These are phyloP conservation scores for Annulohypoxylon stygium DNA, from an alignment of 495 filamentous ascomycete genomes.

Conservation along the genomic window DNA sequence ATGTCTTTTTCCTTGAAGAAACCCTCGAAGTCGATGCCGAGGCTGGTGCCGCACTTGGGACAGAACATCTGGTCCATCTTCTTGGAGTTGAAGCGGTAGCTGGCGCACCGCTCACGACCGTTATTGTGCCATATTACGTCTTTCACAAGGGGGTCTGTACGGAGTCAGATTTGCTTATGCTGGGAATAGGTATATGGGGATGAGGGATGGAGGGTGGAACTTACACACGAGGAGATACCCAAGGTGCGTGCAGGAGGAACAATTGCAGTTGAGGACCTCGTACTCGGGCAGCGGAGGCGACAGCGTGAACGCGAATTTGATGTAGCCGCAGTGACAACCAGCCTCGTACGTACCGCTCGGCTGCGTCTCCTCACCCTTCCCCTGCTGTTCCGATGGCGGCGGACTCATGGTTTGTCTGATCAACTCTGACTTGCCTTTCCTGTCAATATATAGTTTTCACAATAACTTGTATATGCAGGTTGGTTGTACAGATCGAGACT, in stretches of 20 bases:
- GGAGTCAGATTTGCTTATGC: background rate
- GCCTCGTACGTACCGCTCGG: constrained; percentile 44
- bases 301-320: constrained; percentile 50
- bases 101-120: constrained; percentile 42
- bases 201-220: constrained; percentile 11
- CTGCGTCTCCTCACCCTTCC: constrained; percentile 8
- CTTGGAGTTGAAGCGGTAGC: constrained; percentile 54
- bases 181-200: background rate
- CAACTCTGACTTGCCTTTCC: background rate
- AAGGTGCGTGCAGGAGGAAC: constrained; percentile 47
- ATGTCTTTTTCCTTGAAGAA: constrained; percentile 24
- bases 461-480: background rate
- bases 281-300: constrained; percentile 49
- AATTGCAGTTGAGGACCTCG: constrained; percentile 49
- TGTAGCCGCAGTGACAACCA: constrained; percentile 54
- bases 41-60: constrained; percentile 50
- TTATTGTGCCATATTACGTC: constrained; percentile 48
- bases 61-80: constrained; percentile 53
- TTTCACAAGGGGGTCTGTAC: constrained; percentile 39
- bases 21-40: constrained; percentile 52
- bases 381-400: constrained; percentile 7
- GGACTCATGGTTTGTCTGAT: background rate
- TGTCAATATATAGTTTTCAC: background rate
- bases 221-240: constrained; percentile 54
- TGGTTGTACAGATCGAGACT: background rate